Percentiles rank a stretch among this genome's conserved stretches.
phyloP scores from a whole-genome alignment of 2,329 filamentous ascomycete genomes.

The Cladosporium sp. region DNA sequence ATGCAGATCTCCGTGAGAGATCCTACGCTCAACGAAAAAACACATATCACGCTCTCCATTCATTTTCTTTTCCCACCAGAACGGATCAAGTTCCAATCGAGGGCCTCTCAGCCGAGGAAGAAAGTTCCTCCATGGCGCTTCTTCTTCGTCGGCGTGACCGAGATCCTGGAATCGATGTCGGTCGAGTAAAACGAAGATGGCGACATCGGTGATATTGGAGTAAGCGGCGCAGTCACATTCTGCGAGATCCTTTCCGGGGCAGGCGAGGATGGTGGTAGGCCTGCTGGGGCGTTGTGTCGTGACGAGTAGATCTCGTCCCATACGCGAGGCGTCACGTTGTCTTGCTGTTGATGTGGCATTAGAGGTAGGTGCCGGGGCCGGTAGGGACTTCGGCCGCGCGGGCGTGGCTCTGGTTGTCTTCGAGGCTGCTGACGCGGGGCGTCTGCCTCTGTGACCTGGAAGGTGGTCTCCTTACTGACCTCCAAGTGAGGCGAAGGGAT shows the following conservation, averaged over 20 bases:
- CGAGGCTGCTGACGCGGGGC: neutral
- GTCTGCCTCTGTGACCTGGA: conserved; percentile 8
- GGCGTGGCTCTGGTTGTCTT: neutral
- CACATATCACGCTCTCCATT: neutral
- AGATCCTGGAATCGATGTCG: neutral
- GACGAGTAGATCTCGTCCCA: neutral
- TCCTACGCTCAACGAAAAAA: neutral
- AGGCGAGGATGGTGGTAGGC: neutral
- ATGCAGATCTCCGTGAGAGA: neutral
- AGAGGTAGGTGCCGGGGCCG: conserved; percentile 10
- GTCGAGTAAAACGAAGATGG: neutral
- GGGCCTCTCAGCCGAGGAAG: conserved; percentile 1
- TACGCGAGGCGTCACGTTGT: conserved; percentile 7
- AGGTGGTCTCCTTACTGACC: conserved; percentile 16
- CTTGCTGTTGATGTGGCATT: neutral
- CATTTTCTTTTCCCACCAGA: neutral
- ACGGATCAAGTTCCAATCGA: neutral
- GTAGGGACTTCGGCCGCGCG: neutral
- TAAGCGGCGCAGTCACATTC: neutral
- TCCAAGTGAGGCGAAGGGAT: neutral
- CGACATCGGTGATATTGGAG: conserved; percentile 6
- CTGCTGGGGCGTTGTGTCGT: conserved; percentile 4
- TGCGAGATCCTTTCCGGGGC: neutral
- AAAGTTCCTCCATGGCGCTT: conserved; percentile 12
- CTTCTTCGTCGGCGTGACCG: neutral